phyloP scores from a whole-genome alignment of 2,329 filamentous ascomycete genomes.

The Beauveria rudraprayagi region DNA sequence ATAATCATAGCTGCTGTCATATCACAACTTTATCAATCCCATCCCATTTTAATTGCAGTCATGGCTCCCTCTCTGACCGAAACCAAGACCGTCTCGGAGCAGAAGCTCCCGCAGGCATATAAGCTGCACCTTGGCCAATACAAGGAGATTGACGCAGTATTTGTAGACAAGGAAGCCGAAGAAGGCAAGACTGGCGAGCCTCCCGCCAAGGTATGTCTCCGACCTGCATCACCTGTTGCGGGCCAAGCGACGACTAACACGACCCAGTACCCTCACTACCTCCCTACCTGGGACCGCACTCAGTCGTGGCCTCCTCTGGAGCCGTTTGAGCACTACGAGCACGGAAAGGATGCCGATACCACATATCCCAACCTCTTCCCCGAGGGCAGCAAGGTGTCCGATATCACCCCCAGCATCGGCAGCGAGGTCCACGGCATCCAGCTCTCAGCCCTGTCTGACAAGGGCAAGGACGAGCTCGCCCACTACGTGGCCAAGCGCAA shows the following conservation, averaged over 20 bases:
- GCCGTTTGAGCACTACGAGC: constrained; percentile 56
- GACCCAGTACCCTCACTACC: constrained; percentile 33
- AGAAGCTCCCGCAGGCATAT: constrained; percentile 8
- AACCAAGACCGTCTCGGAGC: constrained; percentile 4
- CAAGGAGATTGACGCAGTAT: constrained; percentile 23
- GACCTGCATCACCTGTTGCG: too few species aligned
- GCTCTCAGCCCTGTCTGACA: constrained; percentile 38
- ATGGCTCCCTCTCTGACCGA: constrained; percentile 11
- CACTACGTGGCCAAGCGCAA: constrained; percentile 58
- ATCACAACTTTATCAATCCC: background rate
- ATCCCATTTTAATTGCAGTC: background rate
- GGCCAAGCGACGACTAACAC: background rate
- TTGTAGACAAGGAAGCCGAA: constrained; percentile 21
- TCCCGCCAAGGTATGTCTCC: constrained; percentile 20
- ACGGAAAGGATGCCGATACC: constrained; percentile 57
- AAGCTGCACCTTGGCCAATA: constrained; percentile 22
- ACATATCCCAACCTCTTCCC: constrained; percentile 52
- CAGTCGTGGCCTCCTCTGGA: constrained; percentile 50
- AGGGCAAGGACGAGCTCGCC: constrained; percentile 59
- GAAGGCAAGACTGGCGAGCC: constrained; percentile 21
- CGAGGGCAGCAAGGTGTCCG: constrained; percentile 29
- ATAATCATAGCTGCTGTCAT: background rate
- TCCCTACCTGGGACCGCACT: constrained; percentile 51
- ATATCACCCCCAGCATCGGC: constrained; percentile 55
- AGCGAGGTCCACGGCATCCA: constrained; percentile 57